A percentile compares a stretch with the other conserved stretches of the same genome.
Conservation (phyloP, 2,329 filamentous ascomycete genomes). For the Nemania sp. region DNA sequence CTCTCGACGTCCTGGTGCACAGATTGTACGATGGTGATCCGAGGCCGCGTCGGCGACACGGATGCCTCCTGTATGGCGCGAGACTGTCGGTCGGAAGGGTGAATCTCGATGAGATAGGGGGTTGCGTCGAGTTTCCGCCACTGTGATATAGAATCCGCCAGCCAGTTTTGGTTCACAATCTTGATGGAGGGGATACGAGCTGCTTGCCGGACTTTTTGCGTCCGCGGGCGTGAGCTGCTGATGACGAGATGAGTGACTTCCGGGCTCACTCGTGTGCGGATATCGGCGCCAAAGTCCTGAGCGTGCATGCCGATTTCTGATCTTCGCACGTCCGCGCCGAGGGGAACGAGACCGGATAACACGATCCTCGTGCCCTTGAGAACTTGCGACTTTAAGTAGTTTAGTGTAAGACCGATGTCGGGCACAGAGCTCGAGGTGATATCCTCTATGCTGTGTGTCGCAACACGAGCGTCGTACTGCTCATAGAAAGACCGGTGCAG, state of each 20-base stretch:
- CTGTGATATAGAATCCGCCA: constrained; percentile 79
- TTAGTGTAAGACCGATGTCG: constrained; percentile 85
- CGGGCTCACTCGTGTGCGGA: constrained; percentile 60
- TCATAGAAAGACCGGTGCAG: constrained; percentile 84
- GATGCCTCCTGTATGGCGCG: constrained; percentile 35
- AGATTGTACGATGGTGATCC: constrained; percentile 46
- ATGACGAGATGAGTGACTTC: constrained; percentile 77
- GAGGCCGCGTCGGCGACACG: constrained; percentile 51
- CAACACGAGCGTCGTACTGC: constrained; percentile 69
- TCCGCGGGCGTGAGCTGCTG: constrained; percentile 72
- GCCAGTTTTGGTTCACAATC: constrained; percentile 91
- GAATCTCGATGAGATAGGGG: constrained; percentile 76
- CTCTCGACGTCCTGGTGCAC: constrained; percentile 31
- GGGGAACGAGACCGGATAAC: constrained; percentile 86
- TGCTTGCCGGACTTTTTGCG: constrained; percentile 88
- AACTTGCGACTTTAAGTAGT: constrained; percentile 75
- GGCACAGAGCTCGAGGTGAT: constrained; percentile 63
- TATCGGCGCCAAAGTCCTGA: constrained; percentile 77
- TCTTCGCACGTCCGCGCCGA: constrained; percentile 76
- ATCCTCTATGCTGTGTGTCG: constrained; percentile 52
- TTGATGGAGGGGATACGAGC: constrained; percentile 79
- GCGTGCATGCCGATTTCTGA: constrained; percentile 90
- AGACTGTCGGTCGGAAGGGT: constrained; percentile 65
- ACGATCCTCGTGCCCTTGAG: constrained; percentile 79
- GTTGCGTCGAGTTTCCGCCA: constrained; percentile 82